These are phyloP conservation scores for Sporothrix luriei DNA, from an alignment of 2,329 filamentous ascomycete species.

Conservation along the genomic window DNA sequence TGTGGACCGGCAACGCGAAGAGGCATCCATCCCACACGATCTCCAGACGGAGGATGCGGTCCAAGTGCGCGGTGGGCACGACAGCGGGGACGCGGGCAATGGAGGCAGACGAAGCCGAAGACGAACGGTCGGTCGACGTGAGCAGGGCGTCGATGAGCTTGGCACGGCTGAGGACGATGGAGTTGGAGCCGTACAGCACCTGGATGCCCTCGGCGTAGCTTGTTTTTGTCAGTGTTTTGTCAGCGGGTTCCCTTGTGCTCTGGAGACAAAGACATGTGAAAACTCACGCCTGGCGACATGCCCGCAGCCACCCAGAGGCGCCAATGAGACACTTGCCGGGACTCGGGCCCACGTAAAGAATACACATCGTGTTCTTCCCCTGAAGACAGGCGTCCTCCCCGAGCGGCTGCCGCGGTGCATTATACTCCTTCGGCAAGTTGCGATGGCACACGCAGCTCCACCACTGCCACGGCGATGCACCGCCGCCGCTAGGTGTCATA, in stretches of 20 bases:
- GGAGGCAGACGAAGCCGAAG: neutral
- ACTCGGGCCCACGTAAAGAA: neutral
- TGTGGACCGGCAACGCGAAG: neutral
- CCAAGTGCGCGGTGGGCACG: neutral
- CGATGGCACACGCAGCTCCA: constrained; percentile 21
- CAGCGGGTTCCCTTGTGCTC: no score
- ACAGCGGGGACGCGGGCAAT: neutral
- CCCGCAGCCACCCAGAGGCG: neutral
- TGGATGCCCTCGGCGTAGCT: constrained; percentile 9
- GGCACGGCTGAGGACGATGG: neutral
- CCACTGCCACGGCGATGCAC: neutral
- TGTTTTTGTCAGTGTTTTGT: neutral
- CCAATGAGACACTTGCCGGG: constrained; percentile 6
- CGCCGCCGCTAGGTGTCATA: neutral
- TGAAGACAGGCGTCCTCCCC: neutral
- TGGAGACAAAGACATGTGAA: neutral
- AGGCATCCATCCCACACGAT: neutral
- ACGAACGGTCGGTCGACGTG: neutral
- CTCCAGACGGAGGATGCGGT: neutral
- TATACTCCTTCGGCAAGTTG: neutral
- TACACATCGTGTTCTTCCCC: neutral
- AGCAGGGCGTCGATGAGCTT: constrained; percentile 5
- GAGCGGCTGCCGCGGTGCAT: neutral
- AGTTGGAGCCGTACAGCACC: constrained; percentile 15
- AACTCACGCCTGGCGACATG: constrained; percentile 6